Percentiles rank a stretch among this genome's conserved stretches.
These are phyloP conservation scores for Cercospora sp. DNA, from an alignment of 2,329 filamentous ascomycete genomes.

Conservation along the genomic window DNA sequence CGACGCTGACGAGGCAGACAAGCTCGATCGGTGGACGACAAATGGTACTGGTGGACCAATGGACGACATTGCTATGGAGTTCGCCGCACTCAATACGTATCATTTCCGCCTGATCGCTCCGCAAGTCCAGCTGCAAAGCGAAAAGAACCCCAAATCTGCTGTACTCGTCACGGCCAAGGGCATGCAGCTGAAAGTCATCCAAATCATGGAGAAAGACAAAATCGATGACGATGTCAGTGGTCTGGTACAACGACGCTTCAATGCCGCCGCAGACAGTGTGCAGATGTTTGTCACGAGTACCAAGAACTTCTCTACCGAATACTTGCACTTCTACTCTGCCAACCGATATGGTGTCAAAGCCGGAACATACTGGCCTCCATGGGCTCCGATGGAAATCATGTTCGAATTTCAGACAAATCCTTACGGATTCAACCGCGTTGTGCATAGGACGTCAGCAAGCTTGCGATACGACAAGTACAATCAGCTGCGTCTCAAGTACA, in stretches of 20 bases:
- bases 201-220: slow-evolving; percentile 95
- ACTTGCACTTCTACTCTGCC: slow-evolving; percentile 90
- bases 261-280: slow-evolving; percentile 93
- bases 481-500: slow-evolving; percentile 92
- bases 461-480: slow-evolving; percentile 98
- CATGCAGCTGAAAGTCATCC: slow-evolving; percentile 96
- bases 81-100: slow-evolving; percentile 88
- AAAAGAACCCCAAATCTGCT: slow-evolving; percentile 97
- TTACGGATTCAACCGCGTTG: slow-evolving; percentile 96
- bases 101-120: slow-evolving; percentile 93
- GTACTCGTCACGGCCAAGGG: slow-evolving; percentile 94
- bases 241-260: slow-evolving; percentile 89
- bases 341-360: slow-evolving; percentile 85
- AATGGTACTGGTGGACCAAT: slow-evolving; percentile 40
- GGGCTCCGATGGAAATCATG: slow-evolving; percentile 98
- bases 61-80: slow-evolving; percentile 80
- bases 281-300: slow-evolving; percentile 98
- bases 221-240: slow-evolving; percentile 92
- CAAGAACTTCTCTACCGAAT: slow-evolving; percentile 80
- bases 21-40: slow-evolving; percentile 43
- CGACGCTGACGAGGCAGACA: slow-evolving; percentile 62
- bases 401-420: slow-evolving; percentile 93
- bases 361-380: slow-evolving; percentile 91
- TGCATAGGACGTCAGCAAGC: slow-evolving; percentile 93
- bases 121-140: slow-evolving; percentile 96